Base-by-base conservation (phyloP, 2,329 filamentous ascomycete species). In the Fusarium sp. region DNA sequence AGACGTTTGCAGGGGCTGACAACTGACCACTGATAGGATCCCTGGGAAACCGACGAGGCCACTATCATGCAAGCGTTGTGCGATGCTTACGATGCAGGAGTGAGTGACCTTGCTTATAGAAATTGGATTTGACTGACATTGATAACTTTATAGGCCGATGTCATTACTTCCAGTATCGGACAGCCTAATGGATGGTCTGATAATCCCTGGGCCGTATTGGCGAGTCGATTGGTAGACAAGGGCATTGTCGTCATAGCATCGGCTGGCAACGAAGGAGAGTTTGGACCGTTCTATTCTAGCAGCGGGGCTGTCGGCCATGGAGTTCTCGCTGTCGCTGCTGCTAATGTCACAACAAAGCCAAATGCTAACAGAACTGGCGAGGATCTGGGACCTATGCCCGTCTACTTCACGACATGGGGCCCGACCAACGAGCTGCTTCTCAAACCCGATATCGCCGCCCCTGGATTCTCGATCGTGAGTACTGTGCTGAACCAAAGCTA, bases 221-320 rank as follows among this genome's bases (percentile, higher is more conserved):
- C 81, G 10, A 80, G 77, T 26, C 77, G 80, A 7, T 76, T 84
- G 39, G 82, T 83, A 8, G 71, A 79, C 6, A 76, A 81, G 22
- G 85, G 85, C 9, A 78, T 87, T 1, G 81, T 86, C 10, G 80
- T 86, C 17, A 81, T 83, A 11, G 81, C 87, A 24, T 82, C 85
- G 3, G 84, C 83, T 6, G 85, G 86, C 15, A 88, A 88, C 56
- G 80, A 83, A 17, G 85, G 86, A 24, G 76, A 76, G 15, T 74
- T 76, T 13, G 85, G 85, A 0, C 80, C 85, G 0, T 87, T 87
- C 73, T 84, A 81, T 56, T 74, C 77, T 4, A 78, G 77, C 46
- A 74, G 73, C 21, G 76, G 78, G 44, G 76, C 78, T 44, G 73
- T 76, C 52, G 78, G 78, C 10, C 67, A 68, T 26, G 73, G 75